A percentile compares a stretch with the other conserved stretches of the same genome.
Evolutionary conservation across 805 yeast species (phyloP).

Genomic region (Ogataea henricii): DNA sequence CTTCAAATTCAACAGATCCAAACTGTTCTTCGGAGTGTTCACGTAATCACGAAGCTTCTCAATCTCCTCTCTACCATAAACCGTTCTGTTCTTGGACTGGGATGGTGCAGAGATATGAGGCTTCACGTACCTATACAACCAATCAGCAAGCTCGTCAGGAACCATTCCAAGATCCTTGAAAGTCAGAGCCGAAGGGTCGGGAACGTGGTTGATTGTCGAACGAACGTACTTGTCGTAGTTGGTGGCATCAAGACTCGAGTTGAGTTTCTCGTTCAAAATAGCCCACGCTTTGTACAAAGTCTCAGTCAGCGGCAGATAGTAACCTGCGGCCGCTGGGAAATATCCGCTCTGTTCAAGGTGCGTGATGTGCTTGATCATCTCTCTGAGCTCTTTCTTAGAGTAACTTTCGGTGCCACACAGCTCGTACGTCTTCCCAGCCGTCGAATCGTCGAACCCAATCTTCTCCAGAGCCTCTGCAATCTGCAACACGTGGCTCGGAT

Average conservation of each 20-base stretch:
- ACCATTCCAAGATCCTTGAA: slow-evolving; percentile 73
- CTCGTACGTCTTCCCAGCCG: slow-evolving; percentile 75
- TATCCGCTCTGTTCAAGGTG: slow-evolving; percentile 39
- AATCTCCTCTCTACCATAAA: slow-evolving; percentile 39
- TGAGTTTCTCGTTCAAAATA: slow-evolving; percentile 45
- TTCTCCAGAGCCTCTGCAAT: slow-evolving; percentile 78
- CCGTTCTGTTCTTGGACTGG: slow-evolving; percentile 40
- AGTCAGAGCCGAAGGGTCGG: slow-evolving; percentile 61
- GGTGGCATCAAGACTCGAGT: slow-evolving; percentile 40
- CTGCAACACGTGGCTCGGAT: slow-evolving; percentile 76
- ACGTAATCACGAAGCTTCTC: slow-evolving; percentile 39
- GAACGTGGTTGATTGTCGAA: slow-evolving; percentile 64
- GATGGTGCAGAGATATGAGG: slow-evolving; percentile 38
- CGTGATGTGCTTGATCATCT: slow-evolving; percentile 57
- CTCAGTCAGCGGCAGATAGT: slow-evolving; percentile 44
- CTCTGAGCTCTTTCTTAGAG: slow-evolving; percentile 63
- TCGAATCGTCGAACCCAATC: slow-evolving; percentile 80
- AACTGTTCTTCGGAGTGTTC: slow-evolving; percentile 36
- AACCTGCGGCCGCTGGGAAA: slow-evolving; percentile 40
- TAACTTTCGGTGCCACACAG: slow-evolving; percentile 71
- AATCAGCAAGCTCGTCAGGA: slow-evolving; percentile 53
- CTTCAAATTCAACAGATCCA: slow-evolving; percentile 35
- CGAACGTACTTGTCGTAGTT: slow-evolving; percentile 78
- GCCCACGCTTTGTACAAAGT: slow-evolving; percentile 32
- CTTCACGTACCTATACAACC: slow-evolving; percentile 45